phyloP scores from a whole-genome alignment of 352 stramenopile species.

The Phytopythium montanum region DNA sequence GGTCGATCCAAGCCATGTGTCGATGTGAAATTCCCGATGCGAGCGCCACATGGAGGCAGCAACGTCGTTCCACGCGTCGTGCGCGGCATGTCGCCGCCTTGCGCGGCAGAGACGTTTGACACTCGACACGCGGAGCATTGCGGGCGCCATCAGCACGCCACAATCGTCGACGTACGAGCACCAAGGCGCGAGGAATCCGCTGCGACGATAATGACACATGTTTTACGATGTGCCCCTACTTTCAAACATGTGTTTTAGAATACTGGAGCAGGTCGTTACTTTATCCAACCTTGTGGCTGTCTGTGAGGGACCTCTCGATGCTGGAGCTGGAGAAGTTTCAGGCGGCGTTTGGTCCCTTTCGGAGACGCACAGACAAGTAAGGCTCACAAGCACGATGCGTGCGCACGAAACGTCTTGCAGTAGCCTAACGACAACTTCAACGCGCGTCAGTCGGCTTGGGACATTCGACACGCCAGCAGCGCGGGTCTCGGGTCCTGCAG shows the following conservation, averaged over 20 bases:
- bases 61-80: not conserved
- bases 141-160: not conserved
- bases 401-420: conserved; percentile 3
- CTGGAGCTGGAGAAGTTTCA: not conserved
- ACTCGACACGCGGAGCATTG: not conserved
- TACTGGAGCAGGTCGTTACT: too few relatives aligned
- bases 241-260: too few relatives aligned
- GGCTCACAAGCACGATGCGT: not conserved
- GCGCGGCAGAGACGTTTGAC: not conserved
- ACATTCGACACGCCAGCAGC: not conserved
- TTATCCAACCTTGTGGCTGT: too few relatives aligned
- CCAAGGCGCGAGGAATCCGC: not conserved
- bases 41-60: not conserved
- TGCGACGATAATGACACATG: not conserved
- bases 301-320: too few relatives aligned
- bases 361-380: not conserved
- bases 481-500: not conserved
- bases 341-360: not conserved
- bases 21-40: not conserved
- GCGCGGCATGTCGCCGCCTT: not conserved
- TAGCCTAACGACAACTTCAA: not conserved
- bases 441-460: not conserved
- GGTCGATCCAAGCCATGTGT: not conserved
- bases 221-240: not conserved
- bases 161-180: not conserved